These are phyloP conservation scores for Arthrobotrys megalospora DNA, from an alignment of 2,329 filamentous ascomycete genomes.

Conservation along the genomic window DNA sequence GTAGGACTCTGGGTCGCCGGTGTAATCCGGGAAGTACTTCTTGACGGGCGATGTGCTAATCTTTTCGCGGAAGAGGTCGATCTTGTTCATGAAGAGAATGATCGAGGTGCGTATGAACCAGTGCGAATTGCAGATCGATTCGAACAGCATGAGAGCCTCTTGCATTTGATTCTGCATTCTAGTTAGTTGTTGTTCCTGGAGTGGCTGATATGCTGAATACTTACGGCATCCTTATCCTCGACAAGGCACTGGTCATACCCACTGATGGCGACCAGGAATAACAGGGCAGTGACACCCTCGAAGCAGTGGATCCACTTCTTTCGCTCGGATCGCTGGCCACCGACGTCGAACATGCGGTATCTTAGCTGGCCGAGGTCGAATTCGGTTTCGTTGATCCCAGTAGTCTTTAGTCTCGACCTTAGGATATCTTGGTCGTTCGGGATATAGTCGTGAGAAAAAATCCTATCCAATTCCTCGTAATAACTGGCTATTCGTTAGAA, in stretches of 20 bases:
- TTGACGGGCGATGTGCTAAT: slow-evolving; percentile 78
- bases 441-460: slow-evolving; percentile 83
- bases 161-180: slow-evolving; percentile 85
- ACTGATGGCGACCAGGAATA: slow-evolving; percentile 95
- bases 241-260: slow-evolving; percentile 97
- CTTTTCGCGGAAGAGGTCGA: slow-evolving; percentile 87
- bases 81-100: slow-evolving; percentile 89
- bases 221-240: slow-evolving; percentile 94
- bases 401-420: slow-evolving; percentile 89
- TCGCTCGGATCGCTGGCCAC: slow-evolving; percentile 90
- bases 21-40: slow-evolving; percentile 84
- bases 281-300: slow-evolving; percentile 90
- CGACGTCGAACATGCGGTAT: slow-evolving; percentile 97
- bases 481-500: slow-evolving; percentile 74
- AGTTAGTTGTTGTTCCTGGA: background rate
- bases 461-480: slow-evolving; percentile 81
- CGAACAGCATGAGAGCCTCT: slow-evolving; percentile 88
- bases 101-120: slow-evolving; percentile 87
- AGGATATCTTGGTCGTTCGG: slow-evolving; percentile 96
- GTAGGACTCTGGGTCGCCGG: slow-evolving; percentile 79
- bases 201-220: slow-evolving; percentile 66
- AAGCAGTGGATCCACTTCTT: slow-evolving; percentile 99
- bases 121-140: slow-evolving; percentile 86
- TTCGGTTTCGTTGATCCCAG: slow-evolving; percentile 93
- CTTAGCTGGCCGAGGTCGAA: slow-evolving; percentile 93